Conservation (phyloP, 345 rosid genomes). For the Populus tremula region DNA sequence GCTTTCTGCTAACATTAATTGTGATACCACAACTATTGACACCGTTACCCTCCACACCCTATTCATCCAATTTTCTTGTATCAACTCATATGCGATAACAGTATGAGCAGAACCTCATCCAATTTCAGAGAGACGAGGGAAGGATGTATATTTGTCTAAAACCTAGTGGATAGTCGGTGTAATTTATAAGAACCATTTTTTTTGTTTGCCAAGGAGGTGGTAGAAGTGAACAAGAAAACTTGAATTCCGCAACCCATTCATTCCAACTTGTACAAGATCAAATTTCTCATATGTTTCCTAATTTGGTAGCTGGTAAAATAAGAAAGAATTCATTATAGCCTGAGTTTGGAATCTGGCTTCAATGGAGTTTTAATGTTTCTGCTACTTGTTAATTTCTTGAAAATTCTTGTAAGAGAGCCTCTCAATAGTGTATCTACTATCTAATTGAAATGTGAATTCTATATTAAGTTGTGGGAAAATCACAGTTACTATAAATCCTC, state of each 20-base stretch:
- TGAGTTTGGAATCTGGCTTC: not conserved
- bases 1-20: not conserved
- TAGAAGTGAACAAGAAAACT: not conserved
- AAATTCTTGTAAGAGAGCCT: not conserved
- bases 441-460: not conserved
- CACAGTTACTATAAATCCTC: not conserved
- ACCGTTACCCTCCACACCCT: not conserved
- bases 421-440: not conserved
- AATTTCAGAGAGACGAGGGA: not conserved
- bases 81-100: not conserved
- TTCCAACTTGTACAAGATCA: not conserved
- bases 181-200: not conserved
- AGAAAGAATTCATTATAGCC: not conserved
- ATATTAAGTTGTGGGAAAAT: not conserved
- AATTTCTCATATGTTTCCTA: not conserved
- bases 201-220: not conserved
- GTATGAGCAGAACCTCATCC: not conserved
- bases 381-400: not conserved
- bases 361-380: not conserved
- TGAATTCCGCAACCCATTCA: not conserved
- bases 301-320: not conserved
- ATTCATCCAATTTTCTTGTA: not conserved
- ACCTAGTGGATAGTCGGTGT: not conserved
- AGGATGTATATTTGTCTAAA: not conserved
- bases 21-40: not conserved